Evolutionary conservation across 1,139 yeast species (phyloP).

Genomic region (Taphrina communis): DNA sequence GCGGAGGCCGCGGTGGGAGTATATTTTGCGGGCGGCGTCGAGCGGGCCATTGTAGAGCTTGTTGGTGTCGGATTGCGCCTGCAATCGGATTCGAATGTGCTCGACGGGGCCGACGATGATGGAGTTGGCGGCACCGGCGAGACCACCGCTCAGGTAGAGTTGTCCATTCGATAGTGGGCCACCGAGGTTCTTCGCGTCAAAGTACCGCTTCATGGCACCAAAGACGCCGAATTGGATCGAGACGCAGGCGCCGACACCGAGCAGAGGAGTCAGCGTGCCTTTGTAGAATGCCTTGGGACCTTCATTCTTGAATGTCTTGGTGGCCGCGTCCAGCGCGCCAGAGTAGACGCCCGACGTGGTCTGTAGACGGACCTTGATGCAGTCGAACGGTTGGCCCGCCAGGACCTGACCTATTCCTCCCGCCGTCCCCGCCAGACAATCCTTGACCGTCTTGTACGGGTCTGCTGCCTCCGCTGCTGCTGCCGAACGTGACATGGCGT

Average conservation of each 20-base stretch:
- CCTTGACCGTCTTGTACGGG: conserved; percentile 57
- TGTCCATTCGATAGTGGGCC: conserved; percentile 57
- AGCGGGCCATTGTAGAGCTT: conserved; percentile 71
- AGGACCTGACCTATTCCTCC: conserved; percentile 95
- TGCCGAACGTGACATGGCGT: conserved; percentile 15
- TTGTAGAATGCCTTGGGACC: conserved; percentile 84
- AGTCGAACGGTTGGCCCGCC: conserved; percentile 96
- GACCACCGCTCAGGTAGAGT: conserved; percentile 73
- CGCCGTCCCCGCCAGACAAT: conserved; percentile 84
- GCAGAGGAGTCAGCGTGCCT: conserved; percentile 82
- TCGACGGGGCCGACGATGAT: conserved; percentile 77
- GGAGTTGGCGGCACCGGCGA: conserved; percentile 77
- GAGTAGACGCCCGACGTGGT: conserved; percentile 66
- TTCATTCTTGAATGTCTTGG: conserved; percentile 70
- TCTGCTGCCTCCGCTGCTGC: conserved; percentile 19
- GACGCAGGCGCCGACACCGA: conserved; percentile 91
- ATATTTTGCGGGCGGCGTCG: conserved; percentile 71
- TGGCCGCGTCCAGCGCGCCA: conserved; percentile 78
- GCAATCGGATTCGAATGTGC: conserved; percentile 66
- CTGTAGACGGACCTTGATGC: conserved; percentile 85
- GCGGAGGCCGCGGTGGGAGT: conserved; percentile 58
- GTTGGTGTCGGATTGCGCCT: conserved; percentile 53
- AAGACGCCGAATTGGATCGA: conserved; percentile 88
- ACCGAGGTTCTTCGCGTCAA: conserved; percentile 55
- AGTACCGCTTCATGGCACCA: conserved; percentile 86